These are phyloP conservation scores for Rhodosporidiobolus odoratus DNA, from an alignment of 768 basidiomycete species.

Conservation along the genomic window DNA sequence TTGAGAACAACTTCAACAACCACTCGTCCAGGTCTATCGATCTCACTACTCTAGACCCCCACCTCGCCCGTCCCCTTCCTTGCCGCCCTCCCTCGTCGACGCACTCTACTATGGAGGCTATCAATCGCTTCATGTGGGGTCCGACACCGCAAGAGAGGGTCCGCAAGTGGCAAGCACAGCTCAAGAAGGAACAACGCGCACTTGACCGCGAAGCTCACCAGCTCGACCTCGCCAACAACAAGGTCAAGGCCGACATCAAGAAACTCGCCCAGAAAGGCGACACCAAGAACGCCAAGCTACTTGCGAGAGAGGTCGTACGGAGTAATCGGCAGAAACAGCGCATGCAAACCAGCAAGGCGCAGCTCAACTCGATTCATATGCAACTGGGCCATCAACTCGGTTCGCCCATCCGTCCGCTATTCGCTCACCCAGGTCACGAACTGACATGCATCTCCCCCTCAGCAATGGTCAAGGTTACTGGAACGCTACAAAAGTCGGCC, in stretches of 20 bases:
- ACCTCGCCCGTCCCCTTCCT: not conserved
- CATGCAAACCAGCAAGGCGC: slow-evolving; percentile 84
- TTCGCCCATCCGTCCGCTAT: slow-evolving; percentile 49
- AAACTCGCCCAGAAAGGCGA: slow-evolving; percentile 86
- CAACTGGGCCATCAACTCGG: slow-evolving; percentile 89
- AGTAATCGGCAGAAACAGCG: slow-evolving; percentile 92
- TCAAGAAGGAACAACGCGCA: slow-evolving; percentile 71
- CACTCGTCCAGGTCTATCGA: no score
- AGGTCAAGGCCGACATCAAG: slow-evolving; percentile 74
- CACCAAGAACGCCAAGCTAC: slow-evolving; percentile 80
- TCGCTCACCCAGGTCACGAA: not conserved
- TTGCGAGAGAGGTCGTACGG: slow-evolving; percentile 89
- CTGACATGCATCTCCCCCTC: slow-evolving; percentile 11
- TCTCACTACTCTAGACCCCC: not conserved
- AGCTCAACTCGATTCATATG: slow-evolving; percentile 78
- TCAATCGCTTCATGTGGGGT: slow-evolving; percentile 91
- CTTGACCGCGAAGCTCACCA: slow-evolving; percentile 89
- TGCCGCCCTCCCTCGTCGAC: not conserved
- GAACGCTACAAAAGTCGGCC: slow-evolving; percentile 93
- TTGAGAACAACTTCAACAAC: not conserved
- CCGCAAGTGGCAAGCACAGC: slow-evolving; percentile 79
- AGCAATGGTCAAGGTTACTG: slow-evolving; percentile 97
- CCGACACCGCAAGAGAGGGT: slow-evolving; percentile 93
- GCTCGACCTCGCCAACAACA: slow-evolving; percentile 76
- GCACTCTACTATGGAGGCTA: slow-evolving; percentile 39